Conservation (phyloP, 441 rosid species). For the Adansonia gregorii region DNA sequence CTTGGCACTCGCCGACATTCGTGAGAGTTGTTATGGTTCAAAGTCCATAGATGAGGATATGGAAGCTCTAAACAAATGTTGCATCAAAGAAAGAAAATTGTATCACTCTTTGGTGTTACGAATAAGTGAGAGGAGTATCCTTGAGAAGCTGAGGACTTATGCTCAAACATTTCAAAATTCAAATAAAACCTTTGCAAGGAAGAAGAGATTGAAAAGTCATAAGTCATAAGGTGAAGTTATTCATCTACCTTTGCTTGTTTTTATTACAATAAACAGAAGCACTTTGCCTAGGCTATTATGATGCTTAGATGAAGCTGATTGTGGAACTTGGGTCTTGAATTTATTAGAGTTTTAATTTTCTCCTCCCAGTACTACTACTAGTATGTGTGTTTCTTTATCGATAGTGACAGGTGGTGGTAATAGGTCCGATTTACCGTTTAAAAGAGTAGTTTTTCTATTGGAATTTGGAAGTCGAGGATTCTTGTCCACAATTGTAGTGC, state of each 20-base stretch:
- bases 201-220: conserved; percentile 39
- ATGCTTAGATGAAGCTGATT: neutral
- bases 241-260: conserved; percentile 6
- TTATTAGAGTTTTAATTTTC: neutral
- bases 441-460: too few relatives aligned
- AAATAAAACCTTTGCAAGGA: conserved; percentile 27
- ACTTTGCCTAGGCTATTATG: neutral
- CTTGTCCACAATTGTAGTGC: too few relatives aligned
- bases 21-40: conserved; percentile 66
- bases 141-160: conserved; percentile 61
- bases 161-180: conserved; percentile 29
- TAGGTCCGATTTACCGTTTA: neutral
- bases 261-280: too few relatives aligned
- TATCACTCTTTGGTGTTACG: conserved; percentile 68
- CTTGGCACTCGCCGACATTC: conserved; percentile 57
- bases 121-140: conserved; percentile 72
- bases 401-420: too few relatives aligned
- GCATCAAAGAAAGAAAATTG: conserved; percentile 55
- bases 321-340: neutral
- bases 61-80: conserved; percentile 45
- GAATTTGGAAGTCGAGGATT: too few relatives aligned
- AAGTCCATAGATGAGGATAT: conserved; percentile 56
- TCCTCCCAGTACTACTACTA: too few relatives aligned
- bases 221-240: neutral
- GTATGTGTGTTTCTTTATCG: neutral